A percentile compares a stretch with the other conserved stretches of the same genome.
phyloP scores from a whole-genome alignment of 306 rosid species.

The Castanea crenata region DNA sequence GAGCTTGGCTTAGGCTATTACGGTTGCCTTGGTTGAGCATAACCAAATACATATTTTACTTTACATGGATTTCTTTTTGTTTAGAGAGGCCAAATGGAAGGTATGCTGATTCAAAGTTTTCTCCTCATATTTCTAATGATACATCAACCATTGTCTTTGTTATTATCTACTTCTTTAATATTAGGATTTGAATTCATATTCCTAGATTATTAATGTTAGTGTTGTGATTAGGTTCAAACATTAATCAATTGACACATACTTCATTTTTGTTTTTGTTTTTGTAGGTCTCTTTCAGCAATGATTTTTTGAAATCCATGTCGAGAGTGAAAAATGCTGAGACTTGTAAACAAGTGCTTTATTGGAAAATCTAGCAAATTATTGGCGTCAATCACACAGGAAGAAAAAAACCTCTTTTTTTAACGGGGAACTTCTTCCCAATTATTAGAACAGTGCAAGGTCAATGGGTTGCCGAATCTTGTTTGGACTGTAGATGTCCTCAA shows the following conservation, averaged over 20 bases:
- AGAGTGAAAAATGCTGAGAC: not conserved
- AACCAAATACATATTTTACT: not conserved
- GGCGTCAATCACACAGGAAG: too few species aligned
- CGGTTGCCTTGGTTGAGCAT: slow-evolving; percentile 12
- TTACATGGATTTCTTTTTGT: slow-evolving; percentile 4
- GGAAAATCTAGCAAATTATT: not conserved
- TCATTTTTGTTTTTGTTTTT: not conserved
- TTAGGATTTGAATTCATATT: too few species aligned
- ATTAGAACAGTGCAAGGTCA: slow-evolving; percentile 27
- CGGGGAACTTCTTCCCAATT: slow-evolving; percentile 6
- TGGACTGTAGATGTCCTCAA: slow-evolving; percentile 30
- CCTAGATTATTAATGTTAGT: not conserved
- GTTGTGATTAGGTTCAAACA: not conserved
- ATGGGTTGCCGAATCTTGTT: slow-evolving; percentile 10
- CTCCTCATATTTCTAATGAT: too few species aligned
- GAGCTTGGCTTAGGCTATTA: slow-evolving; percentile 20
- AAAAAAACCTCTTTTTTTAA: not conserved
- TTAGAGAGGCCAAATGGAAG: slow-evolving; percentile 34
- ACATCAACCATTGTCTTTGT: too few species aligned
- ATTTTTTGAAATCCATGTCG: not conserved
- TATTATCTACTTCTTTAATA: too few species aligned
- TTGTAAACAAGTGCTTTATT: not conserved
- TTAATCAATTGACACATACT: too few species aligned
- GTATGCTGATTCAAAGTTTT: not conserved
- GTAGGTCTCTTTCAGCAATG: not conserved